These are phyloP conservation scores for Phragmites australis DNA, from an alignment of 176 grass and related monocot genomes.

Conservation along the genomic window DNA sequence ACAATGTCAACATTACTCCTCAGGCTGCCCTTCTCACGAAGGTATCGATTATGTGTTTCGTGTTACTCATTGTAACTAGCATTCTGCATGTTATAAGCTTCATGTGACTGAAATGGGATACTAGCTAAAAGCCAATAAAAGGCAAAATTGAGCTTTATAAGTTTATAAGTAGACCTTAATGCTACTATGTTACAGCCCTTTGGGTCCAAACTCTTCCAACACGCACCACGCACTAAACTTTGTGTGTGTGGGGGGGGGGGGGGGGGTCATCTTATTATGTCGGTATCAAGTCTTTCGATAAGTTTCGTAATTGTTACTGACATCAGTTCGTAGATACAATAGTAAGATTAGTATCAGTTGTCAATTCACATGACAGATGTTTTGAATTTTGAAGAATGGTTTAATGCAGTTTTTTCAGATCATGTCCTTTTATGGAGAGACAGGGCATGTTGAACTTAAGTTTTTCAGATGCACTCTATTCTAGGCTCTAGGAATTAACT, in stretches of 20 bases:
- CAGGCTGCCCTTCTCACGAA: constrained; percentile 82
- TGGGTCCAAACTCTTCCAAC: background rate
- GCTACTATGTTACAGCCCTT: background rate
- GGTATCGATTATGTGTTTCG: constrained; percentile 46
- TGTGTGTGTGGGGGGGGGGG: too few species aligned
- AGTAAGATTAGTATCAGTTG: background rate
- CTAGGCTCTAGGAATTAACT: background rate
- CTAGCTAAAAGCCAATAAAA: background rate
- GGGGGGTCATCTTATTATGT: background rate
- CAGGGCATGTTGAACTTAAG: background rate
- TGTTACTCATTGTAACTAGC: background rate
- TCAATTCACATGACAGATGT: background rate
- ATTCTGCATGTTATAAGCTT: background rate
- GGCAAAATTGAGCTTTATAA: background rate
- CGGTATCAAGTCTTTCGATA: background rate
- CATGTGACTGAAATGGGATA: constrained; percentile 18
- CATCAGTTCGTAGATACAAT: background rate
- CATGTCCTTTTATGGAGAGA: background rate
- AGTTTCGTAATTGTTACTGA: background rate
- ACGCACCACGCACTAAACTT: background rate
- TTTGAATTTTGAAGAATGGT: background rate
- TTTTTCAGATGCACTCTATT: background rate
- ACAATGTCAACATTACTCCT: constrained; percentile 76
- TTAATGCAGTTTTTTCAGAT: background rate
- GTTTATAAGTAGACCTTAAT: constrained; percentile 15